A percentile compares a stretch with the other conserved stretches of the same genome.
Conservation (phyloP, 108 stramenopile species). For the Nannochloropsis salina region DNA sequence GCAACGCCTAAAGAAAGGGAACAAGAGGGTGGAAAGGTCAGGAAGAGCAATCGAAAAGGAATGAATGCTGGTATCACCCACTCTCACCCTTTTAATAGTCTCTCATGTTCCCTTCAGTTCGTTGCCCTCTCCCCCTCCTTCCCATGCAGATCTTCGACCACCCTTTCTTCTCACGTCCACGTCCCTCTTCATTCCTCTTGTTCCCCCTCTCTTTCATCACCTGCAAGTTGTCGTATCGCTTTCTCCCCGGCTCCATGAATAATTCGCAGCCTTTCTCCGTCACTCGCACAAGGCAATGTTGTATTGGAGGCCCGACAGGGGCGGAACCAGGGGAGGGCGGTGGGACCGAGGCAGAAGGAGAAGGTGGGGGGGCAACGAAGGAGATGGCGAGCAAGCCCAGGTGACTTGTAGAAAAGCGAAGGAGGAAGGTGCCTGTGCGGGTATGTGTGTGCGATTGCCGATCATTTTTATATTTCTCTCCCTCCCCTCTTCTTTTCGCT, state of each 20-base stretch:
- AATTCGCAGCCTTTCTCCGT: background rate
- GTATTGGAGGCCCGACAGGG: background rate
- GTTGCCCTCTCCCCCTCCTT: background rate
- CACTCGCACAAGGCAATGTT: background rate
- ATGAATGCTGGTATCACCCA: background rate
- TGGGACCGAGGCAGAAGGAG: background rate
- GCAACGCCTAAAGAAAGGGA: background rate
- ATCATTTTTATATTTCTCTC: background rate
- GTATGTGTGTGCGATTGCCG: background rate
- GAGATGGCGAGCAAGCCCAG: slow-evolving; percentile 8
- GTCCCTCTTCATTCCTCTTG: background rate
- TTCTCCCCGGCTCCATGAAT: background rate
- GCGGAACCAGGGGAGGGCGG: background rate
- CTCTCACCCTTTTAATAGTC: background rate
- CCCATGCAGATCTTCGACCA: background rate
- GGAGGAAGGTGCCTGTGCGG: background rate
- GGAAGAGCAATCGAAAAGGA: background rate
- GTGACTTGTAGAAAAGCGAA: background rate
- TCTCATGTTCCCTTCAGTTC: background rate
- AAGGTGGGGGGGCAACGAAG: background rate
- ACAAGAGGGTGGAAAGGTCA: background rate
- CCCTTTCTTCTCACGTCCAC: background rate
- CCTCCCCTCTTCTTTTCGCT: background rate
- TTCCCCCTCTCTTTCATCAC: background rate
- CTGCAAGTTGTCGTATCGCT: background rate